These are phyloP conservation scores for Chloranthus sessilifolius DNA, from an alignment of 164 flowering plant species.

Conservation along the genomic window DNA sequence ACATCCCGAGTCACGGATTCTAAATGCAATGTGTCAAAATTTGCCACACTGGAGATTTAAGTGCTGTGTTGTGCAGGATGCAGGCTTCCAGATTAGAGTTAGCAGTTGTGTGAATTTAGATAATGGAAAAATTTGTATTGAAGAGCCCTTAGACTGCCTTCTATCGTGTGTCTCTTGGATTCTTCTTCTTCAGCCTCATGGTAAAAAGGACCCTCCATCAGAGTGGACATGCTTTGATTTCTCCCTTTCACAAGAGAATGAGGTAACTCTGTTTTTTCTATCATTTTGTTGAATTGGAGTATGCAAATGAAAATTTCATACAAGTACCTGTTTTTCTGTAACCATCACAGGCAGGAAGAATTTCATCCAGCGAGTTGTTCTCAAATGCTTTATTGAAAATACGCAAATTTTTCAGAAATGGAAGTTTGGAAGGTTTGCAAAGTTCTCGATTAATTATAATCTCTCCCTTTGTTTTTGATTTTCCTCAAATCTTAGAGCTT, in stretches of 20 bases:
- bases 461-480: background rate
- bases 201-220: constrained; percentile 30
- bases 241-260: constrained; percentile 83
- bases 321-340: constrained; percentile 7
- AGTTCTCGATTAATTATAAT: background rate
- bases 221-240: constrained; percentile 73
- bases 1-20: too few species aligned
- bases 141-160: constrained; percentile 76
- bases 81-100: constrained; percentile 35
- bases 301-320: too few species aligned
- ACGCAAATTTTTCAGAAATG: constrained; percentile 42
- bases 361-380: constrained; percentile 43
- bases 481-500: background rate
- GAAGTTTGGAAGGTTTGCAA: constrained; percentile 49
- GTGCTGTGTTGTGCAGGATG: constrained; percentile 36
- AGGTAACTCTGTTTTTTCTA: constrained; percentile 41
- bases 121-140: constrained; percentile 45
- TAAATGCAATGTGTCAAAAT: too few species aligned
- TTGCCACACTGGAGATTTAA: too few species aligned
- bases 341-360: constrained; percentile 47
- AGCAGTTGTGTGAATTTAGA: constrained; percentile 50
- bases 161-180: constrained; percentile 78
- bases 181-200: constrained; percentile 61
- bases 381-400: constrained; percentile 48
- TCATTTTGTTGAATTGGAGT: too few species aligned